Conservation (phyloP, 1,139 yeast genomes). For the Nakaseomyces bracarensis region DNA sequence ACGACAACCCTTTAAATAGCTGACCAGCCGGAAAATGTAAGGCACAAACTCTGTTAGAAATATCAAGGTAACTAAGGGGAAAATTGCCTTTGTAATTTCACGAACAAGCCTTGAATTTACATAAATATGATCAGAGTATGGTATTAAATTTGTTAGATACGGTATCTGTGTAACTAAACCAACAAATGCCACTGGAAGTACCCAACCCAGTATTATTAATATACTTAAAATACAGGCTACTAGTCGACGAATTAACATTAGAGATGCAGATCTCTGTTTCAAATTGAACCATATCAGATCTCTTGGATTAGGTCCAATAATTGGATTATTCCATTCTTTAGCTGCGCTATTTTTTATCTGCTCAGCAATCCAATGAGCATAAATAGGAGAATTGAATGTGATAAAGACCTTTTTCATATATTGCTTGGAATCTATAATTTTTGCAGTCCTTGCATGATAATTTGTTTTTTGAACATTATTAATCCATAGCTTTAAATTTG, state of each 20-base stretch:
- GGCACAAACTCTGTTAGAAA: slow-evolving; percentile 51
- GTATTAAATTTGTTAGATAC: slow-evolving; percentile 45
- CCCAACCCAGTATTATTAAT: slow-evolving; percentile 49
- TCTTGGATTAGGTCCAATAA: slow-evolving; percentile 46
- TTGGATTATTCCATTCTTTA: slow-evolving; percentile 37
- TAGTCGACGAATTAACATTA: slow-evolving; percentile 35
- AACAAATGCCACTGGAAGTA: slow-evolving; percentile 62
- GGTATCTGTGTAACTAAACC: slow-evolving; percentile 62
- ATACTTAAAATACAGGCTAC: slow-evolving; percentile 40
- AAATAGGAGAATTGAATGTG: slow-evolving; percentile 41
- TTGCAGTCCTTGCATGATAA: background rate
- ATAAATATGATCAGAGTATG: slow-evolving; percentile 45
- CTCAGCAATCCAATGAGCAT: slow-evolving; percentile 50
- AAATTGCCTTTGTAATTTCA: slow-evolving; percentile 46
- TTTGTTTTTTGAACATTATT: background rate
- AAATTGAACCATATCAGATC: slow-evolving; percentile 57
- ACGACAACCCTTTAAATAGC: slow-evolving; percentile 43
- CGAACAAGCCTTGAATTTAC: slow-evolving; percentile 46
- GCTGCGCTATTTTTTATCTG: slow-evolving; percentile 40
- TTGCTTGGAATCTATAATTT: background rate
- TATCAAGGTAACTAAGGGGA: slow-evolving; percentile 56
- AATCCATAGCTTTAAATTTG: background rate
- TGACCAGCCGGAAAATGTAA: slow-evolving; percentile 41
- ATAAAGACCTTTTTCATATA: slow-evolving; percentile 41
- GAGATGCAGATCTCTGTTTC: slow-evolving; percentile 33